These are phyloP conservation scores for Penicillium desertorum DNA, from an alignment of 495 filamentous ascomycete genomes.

Conservation along the genomic window DNA sequence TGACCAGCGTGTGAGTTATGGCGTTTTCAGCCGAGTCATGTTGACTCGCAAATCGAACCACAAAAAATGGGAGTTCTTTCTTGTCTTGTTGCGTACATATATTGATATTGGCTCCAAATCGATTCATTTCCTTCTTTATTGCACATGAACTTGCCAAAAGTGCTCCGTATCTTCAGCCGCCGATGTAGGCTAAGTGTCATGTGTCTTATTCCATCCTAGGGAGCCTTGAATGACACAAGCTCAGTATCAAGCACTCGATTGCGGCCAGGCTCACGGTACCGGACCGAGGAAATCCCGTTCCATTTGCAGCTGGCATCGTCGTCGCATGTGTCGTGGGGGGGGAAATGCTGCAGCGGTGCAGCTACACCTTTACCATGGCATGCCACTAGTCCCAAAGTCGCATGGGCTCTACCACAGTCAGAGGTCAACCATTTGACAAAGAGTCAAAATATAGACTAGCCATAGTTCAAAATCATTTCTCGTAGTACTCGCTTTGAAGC, in stretches of 20 bases:
- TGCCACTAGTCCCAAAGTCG: neutral
- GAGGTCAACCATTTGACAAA: neutral
- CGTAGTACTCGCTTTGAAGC: neutral
- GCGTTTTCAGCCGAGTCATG: constrained; percentile 24
- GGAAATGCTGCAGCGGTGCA: neutral
- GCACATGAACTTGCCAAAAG: neutral
- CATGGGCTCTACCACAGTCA: neutral
- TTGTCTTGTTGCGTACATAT: constrained; percentile 9
- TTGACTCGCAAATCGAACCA: constrained; percentile 14
- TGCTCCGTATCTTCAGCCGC: neutral
- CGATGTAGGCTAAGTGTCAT: neutral
- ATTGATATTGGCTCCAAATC: neutral
- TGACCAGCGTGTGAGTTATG: constrained; percentile 34
- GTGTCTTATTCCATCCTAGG: neutral
- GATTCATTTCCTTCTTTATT: neutral
- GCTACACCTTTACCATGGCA: neutral
- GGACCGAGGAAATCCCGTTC: neutral
- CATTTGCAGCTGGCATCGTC: neutral
- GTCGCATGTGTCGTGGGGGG: neutral
- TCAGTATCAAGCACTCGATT: neutral
- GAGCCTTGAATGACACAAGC: neutral
- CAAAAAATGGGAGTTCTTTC: neutral
- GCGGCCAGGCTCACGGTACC: neutral
- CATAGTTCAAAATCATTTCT: neutral
- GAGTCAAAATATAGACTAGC: neutral